Conservation (phyloP, 805 yeast genomes). For the Candida ficus region DNA sequence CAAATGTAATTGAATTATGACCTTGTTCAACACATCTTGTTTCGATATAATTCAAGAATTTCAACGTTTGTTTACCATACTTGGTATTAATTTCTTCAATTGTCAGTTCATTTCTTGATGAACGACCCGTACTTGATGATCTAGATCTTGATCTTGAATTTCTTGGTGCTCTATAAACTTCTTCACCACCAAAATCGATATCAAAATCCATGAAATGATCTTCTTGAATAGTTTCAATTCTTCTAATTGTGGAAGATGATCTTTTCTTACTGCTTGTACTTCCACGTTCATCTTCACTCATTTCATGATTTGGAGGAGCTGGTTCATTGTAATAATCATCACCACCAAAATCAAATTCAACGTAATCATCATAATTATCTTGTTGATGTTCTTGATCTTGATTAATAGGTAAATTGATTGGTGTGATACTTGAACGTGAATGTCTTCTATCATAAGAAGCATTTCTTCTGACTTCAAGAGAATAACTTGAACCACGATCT, state of each 20-base stretch:
- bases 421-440: conserved; percentile 21
- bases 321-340: conserved; percentile 5
- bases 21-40: conserved; percentile 14
- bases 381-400: background rate
- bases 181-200: conserved; percentile 5
- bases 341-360: conserved; percentile 13
- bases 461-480: conserved; percentile 23
- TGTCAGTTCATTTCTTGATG: background rate
- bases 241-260: conserved; percentile 13
- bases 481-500: conserved; percentile 21
- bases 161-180: background rate
- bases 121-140: background rate
- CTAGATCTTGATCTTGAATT: background rate
- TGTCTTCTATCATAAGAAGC: conserved; percentile 19
- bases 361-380: conserved; percentile 3
- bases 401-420: conserved; percentile 13
- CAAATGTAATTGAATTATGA: conserved; percentile 10
- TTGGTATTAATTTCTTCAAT: conserved; percentile 4
- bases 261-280: conserved; percentile 14
- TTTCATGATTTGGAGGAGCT: conserved; percentile 1
- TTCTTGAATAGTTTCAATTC: conserved; percentile 15
- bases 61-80: conserved; percentile 15
- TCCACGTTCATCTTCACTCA: conserved; percentile 1
- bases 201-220: conserved; percentile 11
- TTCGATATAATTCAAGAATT: conserved; percentile 19